phyloP scores from a whole-genome alignment of 441 rosid species.

The Erodium trifolium region DNA sequence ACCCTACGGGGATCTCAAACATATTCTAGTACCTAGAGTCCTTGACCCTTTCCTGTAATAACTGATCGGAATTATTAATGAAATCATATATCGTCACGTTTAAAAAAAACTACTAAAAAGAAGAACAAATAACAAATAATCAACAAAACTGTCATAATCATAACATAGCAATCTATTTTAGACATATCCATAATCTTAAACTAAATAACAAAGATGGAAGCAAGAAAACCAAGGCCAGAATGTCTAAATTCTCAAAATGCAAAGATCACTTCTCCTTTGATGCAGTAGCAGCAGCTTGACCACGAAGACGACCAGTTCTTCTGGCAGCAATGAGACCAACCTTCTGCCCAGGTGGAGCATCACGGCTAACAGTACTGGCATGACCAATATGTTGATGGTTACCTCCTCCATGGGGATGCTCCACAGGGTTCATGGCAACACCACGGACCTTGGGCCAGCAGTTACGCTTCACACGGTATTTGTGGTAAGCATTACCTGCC shows the following conservation, averaged over 20 bases:
- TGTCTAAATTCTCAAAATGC: background rate
- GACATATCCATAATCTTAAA: background rate
- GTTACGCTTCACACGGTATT: background rate
- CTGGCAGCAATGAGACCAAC: slow-evolving; percentile 2
- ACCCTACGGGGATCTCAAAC: no score
- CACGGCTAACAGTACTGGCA: background rate
- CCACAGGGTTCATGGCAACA: background rate
- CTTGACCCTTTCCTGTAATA: no score
- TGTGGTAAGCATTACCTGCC: background rate
- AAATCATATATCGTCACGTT: no score
- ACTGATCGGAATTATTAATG: no score
- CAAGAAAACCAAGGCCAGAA: background rate
- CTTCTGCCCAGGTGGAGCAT: slow-evolving; percentile 1
- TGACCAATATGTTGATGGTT: slow-evolving; percentile 1
- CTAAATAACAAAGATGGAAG: background rate
- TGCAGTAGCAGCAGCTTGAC: background rate
- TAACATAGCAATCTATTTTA: no score
- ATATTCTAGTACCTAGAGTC: no score
- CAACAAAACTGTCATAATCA: background rate
- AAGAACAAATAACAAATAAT: no score
- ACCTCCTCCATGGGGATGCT: slow-evolving; percentile 1
- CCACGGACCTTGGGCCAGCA: background rate
- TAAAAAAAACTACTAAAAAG: no score
- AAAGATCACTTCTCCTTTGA: background rate
- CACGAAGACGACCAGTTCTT: background rate